phyloP scores from a whole-genome alignment of 1,284 basidiomycete genomes.

The Cryptococcus sp. region DNA sequence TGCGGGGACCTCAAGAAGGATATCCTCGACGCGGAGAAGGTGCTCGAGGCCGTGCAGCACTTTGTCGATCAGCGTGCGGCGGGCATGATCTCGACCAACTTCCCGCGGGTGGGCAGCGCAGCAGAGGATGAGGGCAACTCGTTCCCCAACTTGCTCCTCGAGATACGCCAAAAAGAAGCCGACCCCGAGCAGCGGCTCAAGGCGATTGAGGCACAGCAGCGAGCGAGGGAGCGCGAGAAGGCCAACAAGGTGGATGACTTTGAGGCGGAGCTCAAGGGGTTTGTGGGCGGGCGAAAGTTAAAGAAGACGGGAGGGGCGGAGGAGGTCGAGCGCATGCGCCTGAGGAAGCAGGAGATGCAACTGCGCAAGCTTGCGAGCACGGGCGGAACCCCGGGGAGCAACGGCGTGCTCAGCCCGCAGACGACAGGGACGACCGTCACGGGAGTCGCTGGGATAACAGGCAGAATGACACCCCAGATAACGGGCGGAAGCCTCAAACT shows the following conservation, averaged over 20 bases:
- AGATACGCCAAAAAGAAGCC: constrained; percentile 75
- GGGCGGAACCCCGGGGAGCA: not conserved
- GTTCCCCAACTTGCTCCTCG: constrained; percentile 65
- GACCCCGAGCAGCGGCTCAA: constrained; percentile 77
- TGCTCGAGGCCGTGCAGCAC: constrained; percentile 82
- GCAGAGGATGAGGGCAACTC: constrained; percentile 52
- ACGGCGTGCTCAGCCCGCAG: constrained; percentile 24
- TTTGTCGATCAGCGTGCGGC: constrained; percentile 67
- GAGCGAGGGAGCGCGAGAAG: constrained; percentile 69
- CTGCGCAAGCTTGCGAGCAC: constrained; percentile 76
- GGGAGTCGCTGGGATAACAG: not conserved
- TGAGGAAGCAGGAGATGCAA: constrained; percentile 74
- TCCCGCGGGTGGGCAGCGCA: constrained; percentile 6
- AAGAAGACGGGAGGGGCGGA: constrained; percentile 93
- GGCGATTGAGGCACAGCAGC: constrained; percentile 84
- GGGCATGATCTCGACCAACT: constrained; percentile 49
- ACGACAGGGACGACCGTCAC: constrained; percentile 17
- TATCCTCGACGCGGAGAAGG: constrained; percentile 77
- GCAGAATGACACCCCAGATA: constrained; percentile 9
- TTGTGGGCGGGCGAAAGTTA: constrained; percentile 77
- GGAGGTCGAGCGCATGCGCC: constrained; percentile 78
- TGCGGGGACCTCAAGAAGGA: constrained; percentile 85
- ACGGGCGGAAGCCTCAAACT: not conserved
- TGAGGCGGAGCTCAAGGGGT: constrained; percentile 72
- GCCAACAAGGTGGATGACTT: constrained; percentile 63